Percentiles rank a stretch among this genome's conserved stretches.
Evolutionary conservation across 169 alveolate species (phyloP).

Genomic region (Plasmodium yoelii): DNA sequence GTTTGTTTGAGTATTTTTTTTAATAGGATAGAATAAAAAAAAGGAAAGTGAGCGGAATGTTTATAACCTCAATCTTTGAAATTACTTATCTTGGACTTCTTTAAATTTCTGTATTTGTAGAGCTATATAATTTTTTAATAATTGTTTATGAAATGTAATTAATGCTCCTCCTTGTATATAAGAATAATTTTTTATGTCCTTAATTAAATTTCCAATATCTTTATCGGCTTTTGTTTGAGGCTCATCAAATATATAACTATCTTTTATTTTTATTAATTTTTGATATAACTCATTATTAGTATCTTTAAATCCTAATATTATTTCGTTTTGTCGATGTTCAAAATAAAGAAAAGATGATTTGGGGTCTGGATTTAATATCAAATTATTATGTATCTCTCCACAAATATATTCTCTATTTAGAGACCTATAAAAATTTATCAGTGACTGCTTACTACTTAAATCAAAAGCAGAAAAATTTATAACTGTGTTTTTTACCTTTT

Average conservation of each 20-base stretch:
- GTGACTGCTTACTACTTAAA: constrained; percentile 39
- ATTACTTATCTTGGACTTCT: constrained; percentile 3
- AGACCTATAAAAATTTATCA: constrained; percentile 23
- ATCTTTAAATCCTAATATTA: constrained; percentile 55
- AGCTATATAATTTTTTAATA: constrained; percentile 19
- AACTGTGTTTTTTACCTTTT: constrained; percentile 25
- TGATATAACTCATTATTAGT: constrained; percentile 64
- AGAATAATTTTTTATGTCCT: constrained; percentile 59
- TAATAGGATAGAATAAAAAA: too few relatives aligned
- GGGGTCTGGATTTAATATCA: constrained; percentile 44
- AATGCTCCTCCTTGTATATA: constrained; percentile 69
- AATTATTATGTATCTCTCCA: constrained; percentile 54
- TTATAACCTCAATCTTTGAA: too few relatives aligned
- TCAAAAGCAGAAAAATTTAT: constrained; percentile 3
- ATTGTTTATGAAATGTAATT: constrained; percentile 33
- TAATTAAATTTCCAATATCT: constrained; percentile 41
- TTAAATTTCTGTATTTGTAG: constrained; percentile 20
- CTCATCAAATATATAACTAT: constrained; percentile 39
- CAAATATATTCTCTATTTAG: constrained; percentile 48
- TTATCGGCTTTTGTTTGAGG: constrained; percentile 4
- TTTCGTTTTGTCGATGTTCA: constrained; percentile 33
- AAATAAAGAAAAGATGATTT: constrained; percentile 54
- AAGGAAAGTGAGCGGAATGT: too few relatives aligned
- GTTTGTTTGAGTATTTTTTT: too few relatives aligned
- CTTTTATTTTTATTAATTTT: constrained; percentile 35